Conservation (phyloP, 2,329 filamentous ascomycete genomes). For the Neopestalotiopsis rosae region DNA sequence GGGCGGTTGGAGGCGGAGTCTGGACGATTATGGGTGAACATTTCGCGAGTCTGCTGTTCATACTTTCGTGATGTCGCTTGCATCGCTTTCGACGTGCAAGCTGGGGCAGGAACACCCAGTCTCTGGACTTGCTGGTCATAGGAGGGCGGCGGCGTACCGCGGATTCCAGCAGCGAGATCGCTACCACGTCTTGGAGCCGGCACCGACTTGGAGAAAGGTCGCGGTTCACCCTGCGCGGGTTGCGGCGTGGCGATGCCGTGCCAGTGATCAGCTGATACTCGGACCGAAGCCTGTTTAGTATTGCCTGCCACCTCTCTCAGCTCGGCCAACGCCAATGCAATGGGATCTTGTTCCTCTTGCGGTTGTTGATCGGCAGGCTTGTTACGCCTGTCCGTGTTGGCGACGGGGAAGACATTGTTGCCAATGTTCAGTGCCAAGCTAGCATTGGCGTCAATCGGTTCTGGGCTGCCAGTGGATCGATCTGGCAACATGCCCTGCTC, state of each 20-base stretch:
- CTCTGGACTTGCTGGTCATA: conserved; percentile 81
- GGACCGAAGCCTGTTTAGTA: conserved; percentile 74
- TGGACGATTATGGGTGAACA: conserved; percentile 62
- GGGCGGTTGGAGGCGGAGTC: conserved; percentile 32
- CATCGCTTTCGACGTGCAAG: conserved; percentile 94
- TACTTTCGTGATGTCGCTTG: conserved; percentile 93
- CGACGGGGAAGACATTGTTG: conserved; percentile 94
- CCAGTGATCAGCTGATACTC: conserved; percentile 96
- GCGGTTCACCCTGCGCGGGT: conserved; percentile 49
- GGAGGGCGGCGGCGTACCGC: conserved; percentile 83
- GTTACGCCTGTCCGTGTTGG: conserved; percentile 71
- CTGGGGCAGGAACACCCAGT: conserved; percentile 87
- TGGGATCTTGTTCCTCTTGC: conserved; percentile 79
- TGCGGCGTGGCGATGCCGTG: conserved; percentile 89
- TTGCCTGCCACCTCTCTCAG: conserved; percentile 79
- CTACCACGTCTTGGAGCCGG: conserved; percentile 43
- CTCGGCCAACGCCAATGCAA: conserved; percentile 90
- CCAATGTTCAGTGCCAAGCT: conserved; percentile 94
- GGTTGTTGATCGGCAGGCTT: conserved; percentile 40
- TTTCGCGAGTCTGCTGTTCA: conserved; percentile 78
- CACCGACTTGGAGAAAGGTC: conserved; percentile 48
- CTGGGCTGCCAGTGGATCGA: conserved; percentile 66
- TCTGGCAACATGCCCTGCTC: conserved; percentile 46
- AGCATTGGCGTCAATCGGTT: conserved; percentile 88
- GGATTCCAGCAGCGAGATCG: conserved; percentile 59